Conservation (phyloP, 495 filamentous ascomycete species). For the Haplographium delicatum region DNA sequence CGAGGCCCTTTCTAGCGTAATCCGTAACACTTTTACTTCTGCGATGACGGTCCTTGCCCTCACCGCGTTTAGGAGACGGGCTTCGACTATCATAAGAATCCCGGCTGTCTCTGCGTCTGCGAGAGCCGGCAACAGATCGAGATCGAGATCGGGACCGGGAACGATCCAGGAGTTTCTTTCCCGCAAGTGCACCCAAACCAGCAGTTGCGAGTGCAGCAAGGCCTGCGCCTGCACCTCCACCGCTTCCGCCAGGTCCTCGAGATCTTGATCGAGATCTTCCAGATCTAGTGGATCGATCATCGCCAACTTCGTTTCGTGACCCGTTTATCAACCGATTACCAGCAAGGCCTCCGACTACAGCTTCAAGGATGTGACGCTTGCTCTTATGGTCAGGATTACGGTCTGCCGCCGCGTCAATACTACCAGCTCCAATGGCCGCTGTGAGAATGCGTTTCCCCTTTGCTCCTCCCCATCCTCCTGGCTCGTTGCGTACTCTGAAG, state of each 20-base stretch:
- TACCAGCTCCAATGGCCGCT: conserved; percentile 77
- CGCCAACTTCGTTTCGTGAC: conserved; percentile 55
- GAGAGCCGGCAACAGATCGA: conserved; percentile 55
- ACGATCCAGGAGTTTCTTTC: conserved; percentile 70
- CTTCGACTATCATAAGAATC: conserved; percentile 47
- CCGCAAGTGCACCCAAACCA: conserved; percentile 71
- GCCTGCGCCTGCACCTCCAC: conserved; percentile 43
- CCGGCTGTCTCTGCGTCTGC: conserved; percentile 35
- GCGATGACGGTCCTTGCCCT: conserved; percentile 30
- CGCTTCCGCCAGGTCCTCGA: conserved; percentile 25
- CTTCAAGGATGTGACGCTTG: conserved; percentile 62
- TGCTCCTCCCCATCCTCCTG: conserved; percentile 75
- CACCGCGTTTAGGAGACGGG: conserved; percentile 27
- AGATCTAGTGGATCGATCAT: conserved; percentile 44
- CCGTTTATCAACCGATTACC: conserved; percentile 79
- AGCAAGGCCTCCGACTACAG: conserved; percentile 79
- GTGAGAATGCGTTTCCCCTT: conserved; percentile 86
- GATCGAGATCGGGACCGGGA: conserved; percentile 62
- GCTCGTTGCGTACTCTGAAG: conserved; percentile 79
- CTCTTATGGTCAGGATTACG: conserved; percentile 68
- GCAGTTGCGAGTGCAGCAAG: conserved; percentile 66
- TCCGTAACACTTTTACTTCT: conserved; percentile 56
- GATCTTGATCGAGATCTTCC: conserved; percentile 45
- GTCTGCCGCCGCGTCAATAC: conserved; percentile 67
- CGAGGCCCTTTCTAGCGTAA: conserved; percentile 50